Evolutionary conservation across 495 filamentous ascomycete species (phyloP).

Genomic region (Podospora australis): DNA sequence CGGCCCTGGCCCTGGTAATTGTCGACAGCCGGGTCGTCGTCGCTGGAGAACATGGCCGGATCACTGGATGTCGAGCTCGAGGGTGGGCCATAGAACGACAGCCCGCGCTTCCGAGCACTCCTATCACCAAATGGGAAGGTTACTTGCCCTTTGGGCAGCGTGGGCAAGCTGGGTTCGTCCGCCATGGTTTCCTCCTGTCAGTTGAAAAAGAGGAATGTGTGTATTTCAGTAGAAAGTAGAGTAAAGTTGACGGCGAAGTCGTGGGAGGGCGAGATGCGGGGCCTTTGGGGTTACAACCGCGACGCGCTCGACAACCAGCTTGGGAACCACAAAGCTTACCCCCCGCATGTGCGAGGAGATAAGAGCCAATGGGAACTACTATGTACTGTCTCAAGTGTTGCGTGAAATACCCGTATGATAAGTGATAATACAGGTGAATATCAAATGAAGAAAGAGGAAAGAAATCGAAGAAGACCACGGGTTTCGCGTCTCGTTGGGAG

Average conservation of each 20-base stretch:
- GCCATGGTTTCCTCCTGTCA: conserved; percentile 26
- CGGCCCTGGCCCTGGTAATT: conserved; percentile 51
- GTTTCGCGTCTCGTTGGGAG: too few relatives aligned
- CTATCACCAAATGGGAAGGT: too few relatives aligned
- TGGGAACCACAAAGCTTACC: neutral
- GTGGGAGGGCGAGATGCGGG: neutral
- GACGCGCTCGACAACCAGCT: neutral
- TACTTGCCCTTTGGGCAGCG: conserved; percentile 28
- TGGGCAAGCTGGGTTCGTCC: conserved; percentile 42
- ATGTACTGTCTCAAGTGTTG: too few relatives aligned
- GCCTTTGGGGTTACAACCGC: neutral
- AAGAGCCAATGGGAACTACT: too few relatives aligned
- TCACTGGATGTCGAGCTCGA: conserved; percentile 54
- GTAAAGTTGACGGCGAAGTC: neutral
- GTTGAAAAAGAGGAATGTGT: neutral
- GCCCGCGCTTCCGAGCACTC: too few relatives aligned
- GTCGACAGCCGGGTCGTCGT: conserved; percentile 67
- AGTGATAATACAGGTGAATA: too few relatives aligned
- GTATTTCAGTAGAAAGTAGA: too few relatives aligned
- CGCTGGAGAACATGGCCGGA: conserved; percentile 70
- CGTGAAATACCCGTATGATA: too few relatives aligned
- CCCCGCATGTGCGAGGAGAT: too few relatives aligned
- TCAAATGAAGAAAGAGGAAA: too few relatives aligned
- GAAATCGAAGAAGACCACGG: too few relatives aligned
- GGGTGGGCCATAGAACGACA: too few relatives aligned